Conservation (phyloP, 2,329 filamentous ascomycete genomes). For the Cladobotryum mycophilum region DNA sequence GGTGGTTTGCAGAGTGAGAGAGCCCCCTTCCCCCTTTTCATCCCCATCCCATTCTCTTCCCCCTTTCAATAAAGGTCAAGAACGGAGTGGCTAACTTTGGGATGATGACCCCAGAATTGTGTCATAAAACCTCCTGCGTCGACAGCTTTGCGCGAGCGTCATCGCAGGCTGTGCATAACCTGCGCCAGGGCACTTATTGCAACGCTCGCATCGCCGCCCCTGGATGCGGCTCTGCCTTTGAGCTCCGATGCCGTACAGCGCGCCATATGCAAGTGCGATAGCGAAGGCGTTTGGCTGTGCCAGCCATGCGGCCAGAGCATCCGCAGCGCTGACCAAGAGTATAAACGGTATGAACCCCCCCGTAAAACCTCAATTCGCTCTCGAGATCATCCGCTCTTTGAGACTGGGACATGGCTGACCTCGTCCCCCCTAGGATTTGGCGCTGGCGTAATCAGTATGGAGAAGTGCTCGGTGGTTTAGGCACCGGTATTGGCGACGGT, state of each 20-base stretch:
- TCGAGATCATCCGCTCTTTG: not conserved
- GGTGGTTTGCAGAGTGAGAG: slow-evolving; percentile 72
- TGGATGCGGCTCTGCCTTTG: slow-evolving; percentile 42
- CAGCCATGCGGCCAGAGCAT: slow-evolving; percentile 73
- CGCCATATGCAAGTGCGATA: slow-evolving; percentile 46
- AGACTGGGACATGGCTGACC: not conserved
- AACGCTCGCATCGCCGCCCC: slow-evolving; percentile 39
- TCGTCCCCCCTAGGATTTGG: slow-evolving; percentile 56
- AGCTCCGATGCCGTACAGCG: slow-evolving; percentile 50
- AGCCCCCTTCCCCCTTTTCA: slow-evolving; percentile 12
- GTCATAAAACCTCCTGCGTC: slow-evolving; percentile 73
- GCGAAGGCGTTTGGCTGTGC: slow-evolving; percentile 72
- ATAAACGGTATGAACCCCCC: slow-evolving; percentile 42
- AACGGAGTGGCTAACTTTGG: not conserved
- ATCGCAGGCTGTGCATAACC: slow-evolving; percentile 71
- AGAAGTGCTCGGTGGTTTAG: slow-evolving; percentile 71
- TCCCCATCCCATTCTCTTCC: not conserved
- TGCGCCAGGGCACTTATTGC: slow-evolving; percentile 68
- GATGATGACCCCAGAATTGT: slow-evolving; percentile 61
- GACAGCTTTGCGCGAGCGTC: slow-evolving; percentile 61
- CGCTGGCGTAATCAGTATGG: slow-evolving; percentile 83
- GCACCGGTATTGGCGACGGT: slow-evolving; percentile 82
- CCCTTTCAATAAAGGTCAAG: too few species aligned
- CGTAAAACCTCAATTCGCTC: not conserved
- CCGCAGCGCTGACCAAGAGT: slow-evolving; percentile 51